Conservation (phyloP, 345 rosid genomes). For the Lepidium aucheri region DNA sequence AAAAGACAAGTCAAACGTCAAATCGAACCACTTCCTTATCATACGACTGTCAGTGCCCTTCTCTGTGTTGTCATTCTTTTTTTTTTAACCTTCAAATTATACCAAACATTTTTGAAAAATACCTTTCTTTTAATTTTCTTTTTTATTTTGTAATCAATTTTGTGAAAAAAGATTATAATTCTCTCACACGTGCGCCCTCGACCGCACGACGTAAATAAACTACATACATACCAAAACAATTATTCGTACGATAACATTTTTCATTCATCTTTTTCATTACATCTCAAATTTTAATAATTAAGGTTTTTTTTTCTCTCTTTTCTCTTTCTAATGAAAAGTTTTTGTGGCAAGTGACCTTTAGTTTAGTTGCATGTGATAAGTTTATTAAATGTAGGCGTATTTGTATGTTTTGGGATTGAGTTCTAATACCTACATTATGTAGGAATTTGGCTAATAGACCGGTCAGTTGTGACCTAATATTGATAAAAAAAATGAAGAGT, state of each 20-base stretch:
- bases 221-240: not conserved
- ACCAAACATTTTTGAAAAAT: not conserved
- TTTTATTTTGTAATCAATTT: not conserved
- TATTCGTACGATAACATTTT: constrained; percentile 17
- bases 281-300: not conserved
- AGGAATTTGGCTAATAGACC: no score
- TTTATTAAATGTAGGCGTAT: no score
- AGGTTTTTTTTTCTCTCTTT: not conserved
- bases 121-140: not conserved
- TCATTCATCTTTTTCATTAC: not conserved
- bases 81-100: constrained; percentile 2
- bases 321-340: no score
- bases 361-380: no score
- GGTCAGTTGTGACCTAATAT: no score
- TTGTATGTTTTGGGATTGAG: no score
- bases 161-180: not conserved
- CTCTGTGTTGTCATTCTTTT: constrained; percentile 70
- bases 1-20: constrained; percentile 99
- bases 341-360: no score
- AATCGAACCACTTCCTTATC: constrained; percentile 83
- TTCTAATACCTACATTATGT: no score
- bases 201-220: constrained; percentile 11
- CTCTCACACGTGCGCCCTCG: constrained; percentile 20
- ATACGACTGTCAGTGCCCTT: constrained; percentile 86
- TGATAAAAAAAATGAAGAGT: no score